Conservation (phyloP, 441 rosid genomes). For the Adansonia gregorii region DNA sequence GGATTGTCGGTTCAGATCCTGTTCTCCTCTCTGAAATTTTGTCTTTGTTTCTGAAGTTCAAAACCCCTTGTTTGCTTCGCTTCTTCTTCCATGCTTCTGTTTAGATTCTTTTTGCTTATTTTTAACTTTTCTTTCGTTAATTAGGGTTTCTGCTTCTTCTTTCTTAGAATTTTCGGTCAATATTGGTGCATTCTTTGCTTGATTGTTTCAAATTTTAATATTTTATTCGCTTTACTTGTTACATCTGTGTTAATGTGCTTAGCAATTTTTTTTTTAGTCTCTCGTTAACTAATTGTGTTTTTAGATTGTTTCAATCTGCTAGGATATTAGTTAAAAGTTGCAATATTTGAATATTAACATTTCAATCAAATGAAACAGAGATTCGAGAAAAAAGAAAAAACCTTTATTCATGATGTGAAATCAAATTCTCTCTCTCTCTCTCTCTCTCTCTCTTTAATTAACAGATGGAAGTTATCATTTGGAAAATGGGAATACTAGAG, state of each 20-base stretch:
- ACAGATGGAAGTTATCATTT: no score
- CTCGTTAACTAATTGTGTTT: background rate
- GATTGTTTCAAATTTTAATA: background rate
- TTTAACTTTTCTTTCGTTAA: background rate
- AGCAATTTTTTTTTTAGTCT: background rate
- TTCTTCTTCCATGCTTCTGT: background rate
- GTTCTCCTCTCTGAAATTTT: background rate
- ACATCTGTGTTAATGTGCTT: background rate
- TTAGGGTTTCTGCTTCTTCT: slow-evolving; percentile 2
- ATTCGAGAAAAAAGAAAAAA: background rate
- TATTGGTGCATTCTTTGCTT: background rate
- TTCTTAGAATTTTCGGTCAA: background rate
- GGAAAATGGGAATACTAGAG: no score
- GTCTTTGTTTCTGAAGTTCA: background rate
- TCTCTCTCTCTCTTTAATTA: no score
- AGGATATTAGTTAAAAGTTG: slow-evolving; percentile 10
- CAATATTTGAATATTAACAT: slow-evolving; percentile 15
- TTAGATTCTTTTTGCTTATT: background rate
- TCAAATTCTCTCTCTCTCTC: no score
- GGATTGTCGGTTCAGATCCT: slow-evolving; percentile 4
- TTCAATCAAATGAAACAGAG: background rate
- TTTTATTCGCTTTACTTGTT: background rate
- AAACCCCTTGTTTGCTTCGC: background rate
- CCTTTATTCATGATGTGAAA: no score
- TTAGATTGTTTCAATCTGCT: slow-evolving; percentile 5